Evolutionary conservation across 2,329 filamentous ascomycete genomes (phyloP), one percentile per base, ranked within the genome.

Genomic region (Nemania abortiva): DNA sequence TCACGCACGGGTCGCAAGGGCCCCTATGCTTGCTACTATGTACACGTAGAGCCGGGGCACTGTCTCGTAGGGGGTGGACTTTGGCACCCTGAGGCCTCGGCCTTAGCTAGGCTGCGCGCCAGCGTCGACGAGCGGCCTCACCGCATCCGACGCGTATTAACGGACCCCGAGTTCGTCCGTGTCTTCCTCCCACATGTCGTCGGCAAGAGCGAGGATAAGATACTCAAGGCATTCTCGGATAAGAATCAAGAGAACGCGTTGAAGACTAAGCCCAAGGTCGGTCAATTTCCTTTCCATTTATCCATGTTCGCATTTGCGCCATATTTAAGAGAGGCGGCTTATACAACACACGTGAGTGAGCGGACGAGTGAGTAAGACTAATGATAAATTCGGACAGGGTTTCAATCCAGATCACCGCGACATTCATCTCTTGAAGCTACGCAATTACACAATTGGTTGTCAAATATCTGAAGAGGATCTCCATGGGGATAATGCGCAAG

Each of bases 1-100:
- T 96, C 92, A 65, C 90, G 94, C 22, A 97, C 94, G 0, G 94
- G 94, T 22, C 88, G 92, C 63, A 97, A 97, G 81, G 93, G 93
- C 0, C 91, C 92, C 10, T 97, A 96, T 80, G 94, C 94, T 6
- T 91, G 90, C 77, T 97, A 97, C 82, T 97, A 97, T 81, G 82
- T 97, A 22, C 94, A 97, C 79, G 87, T 93, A 72, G 89, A 95
- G 78, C 93, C 94, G 11, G 84, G 84, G 2, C 83, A 86, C 59
- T 91, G 89, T 77, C 92, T 95, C 74, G 84, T 97, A 50, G 94
- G 92, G 66, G 93, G 93, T 55, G 94, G 95, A 0, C 82, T 97
- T 18, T 97, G 93, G 93, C 88, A 91, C 75, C 93, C 93, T 1
- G 92, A 94, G 61, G 87, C 88, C 1, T 82, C 83, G 4, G 84